Conservation (phyloP, 2,329 filamentous ascomycete species). For the Sclerotinia subarctica region DNA sequence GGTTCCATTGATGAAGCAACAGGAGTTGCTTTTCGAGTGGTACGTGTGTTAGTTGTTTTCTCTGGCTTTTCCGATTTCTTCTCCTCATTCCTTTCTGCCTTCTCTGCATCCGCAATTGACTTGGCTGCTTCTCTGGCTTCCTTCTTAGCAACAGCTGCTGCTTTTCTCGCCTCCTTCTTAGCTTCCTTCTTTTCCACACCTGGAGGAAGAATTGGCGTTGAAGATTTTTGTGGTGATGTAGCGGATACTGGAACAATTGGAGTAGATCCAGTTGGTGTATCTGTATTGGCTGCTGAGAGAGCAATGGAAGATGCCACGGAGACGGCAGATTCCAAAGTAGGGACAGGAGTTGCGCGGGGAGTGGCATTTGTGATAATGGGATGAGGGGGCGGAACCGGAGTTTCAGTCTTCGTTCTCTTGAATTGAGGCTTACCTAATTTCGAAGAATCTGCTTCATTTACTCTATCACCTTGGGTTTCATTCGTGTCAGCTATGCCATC, state of each 20-base stretch:
- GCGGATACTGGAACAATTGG: slow-evolving; percentile 18
- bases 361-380: slow-evolving; percentile 37
- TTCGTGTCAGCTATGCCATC: slow-evolving; percentile 29
- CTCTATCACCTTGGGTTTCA: slow-evolving; percentile 20
- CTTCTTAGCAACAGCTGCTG: background rate
- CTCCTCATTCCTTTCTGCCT: slow-evolving; percentile 14
- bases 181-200: slow-evolving; percentile 31
- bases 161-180: slow-evolving; percentile 28
- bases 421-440: slow-evolving; percentile 40
- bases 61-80: slow-evolving; percentile 10
- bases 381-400: slow-evolving; percentile 50
- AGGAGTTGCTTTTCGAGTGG: slow-evolving; percentile 16
- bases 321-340: slow-evolving; percentile 26
- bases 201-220: slow-evolving; percentile 39
- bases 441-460: slow-evolving; percentile 23
- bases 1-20: slow-evolving; percentile 25
- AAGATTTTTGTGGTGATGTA: slow-evolving; percentile 36
- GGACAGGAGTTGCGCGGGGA: slow-evolving; percentile 34
- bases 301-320: slow-evolving; percentile 28
- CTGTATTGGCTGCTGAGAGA: slow-evolving; percentile 21
- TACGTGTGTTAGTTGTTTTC: slow-evolving; percentile 18
- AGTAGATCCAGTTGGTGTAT: slow-evolving; percentile 22
- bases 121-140: slow-evolving; percentile 14
- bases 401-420: slow-evolving; percentile 57
- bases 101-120: background rate